phyloP scores from a whole-genome alignment of 805 yeast genomes.

The Sungouiozyma ichnusensis region DNA sequence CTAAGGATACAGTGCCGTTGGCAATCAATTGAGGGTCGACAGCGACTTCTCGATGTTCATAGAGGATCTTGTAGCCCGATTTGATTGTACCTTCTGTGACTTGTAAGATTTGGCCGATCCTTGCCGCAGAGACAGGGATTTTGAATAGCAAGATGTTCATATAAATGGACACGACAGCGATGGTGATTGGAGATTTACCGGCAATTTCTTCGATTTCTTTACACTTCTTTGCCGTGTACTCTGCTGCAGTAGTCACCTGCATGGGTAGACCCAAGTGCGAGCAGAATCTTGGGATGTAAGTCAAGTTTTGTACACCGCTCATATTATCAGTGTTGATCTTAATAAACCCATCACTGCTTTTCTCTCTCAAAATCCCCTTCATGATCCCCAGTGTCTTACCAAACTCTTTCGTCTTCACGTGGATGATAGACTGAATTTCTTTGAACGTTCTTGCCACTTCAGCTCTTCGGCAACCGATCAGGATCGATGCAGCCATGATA shows the following conservation, averaged over 20 bases:
- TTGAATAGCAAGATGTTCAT: constrained; percentile 87
- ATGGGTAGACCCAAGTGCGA: constrained; percentile 83
- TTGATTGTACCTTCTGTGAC: constrained; percentile 97
- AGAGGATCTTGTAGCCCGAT: constrained; percentile 75
- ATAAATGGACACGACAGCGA: constrained; percentile 94
- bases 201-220: constrained; percentile 89
- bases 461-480: constrained; percentile 90
- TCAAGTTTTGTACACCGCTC: constrained; percentile 82
- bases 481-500: constrained; percentile 92
- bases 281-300: constrained; percentile 89
- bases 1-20: constrained; percentile 22
- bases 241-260: constrained; percentile 85
- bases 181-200: constrained; percentile 93
- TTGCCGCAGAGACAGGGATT: constrained; percentile 61
- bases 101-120: constrained; percentile 85
- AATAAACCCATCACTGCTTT: constrained; percentile 30
- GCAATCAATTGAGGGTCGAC: constrained; percentile 32
- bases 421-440: constrained; percentile 90
- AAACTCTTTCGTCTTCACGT: constrained; percentile 88
- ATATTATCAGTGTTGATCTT: constrained; percentile 36
- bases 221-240: constrained; percentile 79
- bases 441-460: constrained; percentile 89
- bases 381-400: constrained; percentile 84
- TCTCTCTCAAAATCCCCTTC: constrained; percentile 50
- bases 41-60: constrained; percentile 58